These are phyloP conservation scores for Acorus calamus DNA, from an alignment of 106 monocot species.

Conservation along the genomic window DNA sequence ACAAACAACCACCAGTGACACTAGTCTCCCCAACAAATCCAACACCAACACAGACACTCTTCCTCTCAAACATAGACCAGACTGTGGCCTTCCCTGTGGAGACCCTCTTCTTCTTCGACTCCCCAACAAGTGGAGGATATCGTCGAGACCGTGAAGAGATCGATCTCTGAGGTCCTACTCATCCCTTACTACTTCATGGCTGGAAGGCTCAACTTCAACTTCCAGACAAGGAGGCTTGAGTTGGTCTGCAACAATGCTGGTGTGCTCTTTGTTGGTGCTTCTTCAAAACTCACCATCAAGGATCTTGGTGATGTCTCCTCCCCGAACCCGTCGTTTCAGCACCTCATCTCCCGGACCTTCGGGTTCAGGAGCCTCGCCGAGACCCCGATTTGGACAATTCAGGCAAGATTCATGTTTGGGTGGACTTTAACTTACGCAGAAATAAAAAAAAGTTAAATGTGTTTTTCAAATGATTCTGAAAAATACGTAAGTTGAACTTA, in stretches of 20 bases:
- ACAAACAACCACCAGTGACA: conserved; percentile 16
- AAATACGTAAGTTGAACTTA: too few species aligned
- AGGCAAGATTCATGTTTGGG: conserved; percentile 15
- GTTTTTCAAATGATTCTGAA: too few species aligned
- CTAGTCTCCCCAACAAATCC: conserved; percentile 42
- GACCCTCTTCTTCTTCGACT: conserved; percentile 60
- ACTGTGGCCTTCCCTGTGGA: conserved; percentile 77
- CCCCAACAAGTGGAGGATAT: conserved; percentile 15
- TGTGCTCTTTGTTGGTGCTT: conserved; percentile 40
- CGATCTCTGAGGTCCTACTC: conserved; percentile 46
- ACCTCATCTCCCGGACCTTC: conserved; percentile 31
- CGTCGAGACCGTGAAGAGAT: conserved; percentile 26
- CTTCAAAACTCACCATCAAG: conserved; percentile 25
- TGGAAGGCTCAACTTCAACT: conserved; percentile 45
- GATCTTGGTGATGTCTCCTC: conserved; percentile 51
- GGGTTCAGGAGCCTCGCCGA: conserved; percentile 18
- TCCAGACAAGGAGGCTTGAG: conserved; percentile 40
- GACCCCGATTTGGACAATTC: conserved; percentile 53
- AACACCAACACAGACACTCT: conserved; percentile 23
- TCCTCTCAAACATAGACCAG: conserved; percentile 86
- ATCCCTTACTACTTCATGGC: conserved; percentile 78
- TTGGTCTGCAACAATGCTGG: conserved; percentile 77
- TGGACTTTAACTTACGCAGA: too few species aligned
- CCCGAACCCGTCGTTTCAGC: conserved; percentile 69
- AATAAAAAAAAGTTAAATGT: too few species aligned